Evolutionary conservation across 2,329 filamentous ascomycete species (phyloP).

Genomic region (Colletotrichum kahawae): DNA sequence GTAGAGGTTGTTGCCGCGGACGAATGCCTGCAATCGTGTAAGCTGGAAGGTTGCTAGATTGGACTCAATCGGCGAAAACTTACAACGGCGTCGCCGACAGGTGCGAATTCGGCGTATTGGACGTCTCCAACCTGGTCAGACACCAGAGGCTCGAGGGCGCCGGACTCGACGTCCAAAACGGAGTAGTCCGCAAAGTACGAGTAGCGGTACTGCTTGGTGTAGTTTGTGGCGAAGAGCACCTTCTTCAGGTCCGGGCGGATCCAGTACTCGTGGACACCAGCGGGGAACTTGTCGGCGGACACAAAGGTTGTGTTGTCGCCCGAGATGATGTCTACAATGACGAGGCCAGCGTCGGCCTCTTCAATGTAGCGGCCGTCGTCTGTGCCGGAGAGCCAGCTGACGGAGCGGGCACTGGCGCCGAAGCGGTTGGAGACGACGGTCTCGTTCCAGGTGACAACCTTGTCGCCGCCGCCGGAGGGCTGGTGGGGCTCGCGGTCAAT

Average conservation of each 20-base stretch:
- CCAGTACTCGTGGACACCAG: constrained; percentile 61
- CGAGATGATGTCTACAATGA: constrained; percentile 67
- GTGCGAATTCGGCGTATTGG: constrained; percentile 69
- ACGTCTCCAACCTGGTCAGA: constrained; percentile 67
- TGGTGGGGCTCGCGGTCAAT: constrained; percentile 59
- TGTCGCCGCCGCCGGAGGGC: constrained; percentile 60
- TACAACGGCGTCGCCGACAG: constrained; percentile 57
- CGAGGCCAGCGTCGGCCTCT: constrained; percentile 53
- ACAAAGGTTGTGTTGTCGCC: constrained; percentile 63
- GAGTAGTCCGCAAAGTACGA: constrained; percentile 73
- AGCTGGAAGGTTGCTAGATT: not conserved
- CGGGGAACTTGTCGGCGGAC: constrained; percentile 60
- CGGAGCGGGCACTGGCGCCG: constrained; percentile 48
- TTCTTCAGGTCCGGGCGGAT: constrained; percentile 64
- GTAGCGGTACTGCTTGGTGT: constrained; percentile 72
- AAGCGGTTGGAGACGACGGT: constrained; percentile 55
- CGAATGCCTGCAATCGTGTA: constrained; percentile 54
- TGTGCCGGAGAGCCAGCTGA: constrained; percentile 63
- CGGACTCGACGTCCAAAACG: constrained; percentile 64
- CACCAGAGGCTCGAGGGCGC: constrained; percentile 59
- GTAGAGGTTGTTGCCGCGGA: constrained; percentile 70
- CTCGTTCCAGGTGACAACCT: constrained; percentile 65
- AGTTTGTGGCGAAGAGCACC: constrained; percentile 68
- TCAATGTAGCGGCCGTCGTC: constrained; percentile 68
- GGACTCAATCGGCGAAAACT: not conserved